These are phyloP conservation scores for Paecilomyces sp. DNA, from an alignment of 2,329 filamentous ascomycete genomes.

Conservation along the genomic window DNA sequence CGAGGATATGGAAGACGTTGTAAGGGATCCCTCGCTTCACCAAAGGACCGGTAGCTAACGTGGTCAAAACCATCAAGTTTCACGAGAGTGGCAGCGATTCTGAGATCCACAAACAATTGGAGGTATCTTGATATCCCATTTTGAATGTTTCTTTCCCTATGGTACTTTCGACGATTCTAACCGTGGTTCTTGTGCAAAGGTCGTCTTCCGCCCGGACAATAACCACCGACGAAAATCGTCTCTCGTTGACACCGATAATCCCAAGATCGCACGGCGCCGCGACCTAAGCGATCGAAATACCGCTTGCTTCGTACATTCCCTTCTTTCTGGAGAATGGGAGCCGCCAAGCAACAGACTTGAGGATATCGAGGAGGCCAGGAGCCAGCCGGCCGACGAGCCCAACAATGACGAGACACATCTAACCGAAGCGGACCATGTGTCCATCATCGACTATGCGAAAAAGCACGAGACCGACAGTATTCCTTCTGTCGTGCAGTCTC, in stretches of 20 bases:
- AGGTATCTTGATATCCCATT: slow-evolving; percentile 17
- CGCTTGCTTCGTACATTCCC: slow-evolving; percentile 55
- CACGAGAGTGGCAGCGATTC: slow-evolving; percentile 26
- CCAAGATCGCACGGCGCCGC: slow-evolving; percentile 29
- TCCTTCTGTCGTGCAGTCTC: slow-evolving; percentile 48
- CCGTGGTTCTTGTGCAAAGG: slow-evolving; percentile 29
- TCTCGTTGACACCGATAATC: slow-evolving; percentile 40
- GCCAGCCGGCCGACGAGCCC: slow-evolving; percentile 9
- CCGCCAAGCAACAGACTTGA: slow-evolving; percentile 8
- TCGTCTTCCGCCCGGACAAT: slow-evolving; percentile 48
- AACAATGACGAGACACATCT: slow-evolving; percentile 13
- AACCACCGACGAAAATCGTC: slow-evolving; percentile 55
- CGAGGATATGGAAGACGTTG: slow-evolving; percentile 3
- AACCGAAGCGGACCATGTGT: slow-evolving; percentile 13
- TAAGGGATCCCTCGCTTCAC: neutral
- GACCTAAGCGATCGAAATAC: slow-evolving; percentile 35
- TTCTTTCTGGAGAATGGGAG: slow-evolving; percentile 40
- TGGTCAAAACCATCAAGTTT: slow-evolving; percentile 13
- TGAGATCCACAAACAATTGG: slow-evolving; percentile 27
- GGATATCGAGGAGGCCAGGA: slow-evolving; percentile 9
- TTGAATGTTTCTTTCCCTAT: neutral
- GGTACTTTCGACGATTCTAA: neutral
- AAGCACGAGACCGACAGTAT: slow-evolving; percentile 15
- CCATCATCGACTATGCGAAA: slow-evolving; percentile 18
- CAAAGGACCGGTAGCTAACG: neutral